Base-by-base conservation (phyloP, 2,329 filamentous ascomycete genomes). In the Colletotrichum siamense region DNA sequence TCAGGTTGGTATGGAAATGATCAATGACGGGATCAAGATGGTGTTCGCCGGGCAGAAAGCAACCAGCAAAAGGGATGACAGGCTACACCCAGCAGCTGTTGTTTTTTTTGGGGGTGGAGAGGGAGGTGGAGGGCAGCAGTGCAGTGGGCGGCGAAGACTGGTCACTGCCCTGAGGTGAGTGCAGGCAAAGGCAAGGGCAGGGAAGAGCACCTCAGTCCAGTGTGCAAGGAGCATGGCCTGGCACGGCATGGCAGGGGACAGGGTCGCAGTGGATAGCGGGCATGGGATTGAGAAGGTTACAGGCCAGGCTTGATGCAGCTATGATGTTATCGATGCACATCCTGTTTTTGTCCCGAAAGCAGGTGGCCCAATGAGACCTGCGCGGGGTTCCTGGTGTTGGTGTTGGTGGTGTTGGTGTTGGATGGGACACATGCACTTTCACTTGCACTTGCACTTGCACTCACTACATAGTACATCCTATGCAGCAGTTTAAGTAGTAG, bases 251-350 rank as follows among this genome's bases (percentile, higher is more conserved):
- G 59, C 59, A 63, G 32, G 59, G 59, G 63, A 22, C 63, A 52
- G 28, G 36, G 63, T 66, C 18, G 24, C 39, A 44, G 62, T 64
- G 62, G 62, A 26, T 64, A 26, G 55, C 28, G 30, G 26, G 22
- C 34, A 49, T 39, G 24, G 44, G 36, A 39, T 30, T 32, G 63
- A 39, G 63, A 16, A 66, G 63, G 63, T 66, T 49, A 30, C 36
- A 32, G 59, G 59, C 59, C 62, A 39, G 64, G 28, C 71, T 77
- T 77, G 72, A 77, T 77, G 75, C 75, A 77, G 71, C 75, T 64
- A 77, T 77, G 75, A 77, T 77, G 75, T 71, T 77, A 77, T 77
- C 71, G 62, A 75, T 36, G 66, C 61, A 57, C 72, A 77, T 70
- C 75, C 75, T 66, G 75, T 75, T 75, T 76, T 63, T 77, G 34